Evolutionary conservation across 2,329 filamentous ascomycete genomes (phyloP), one percentile per base, ranked within the genome.

Genomic region (Penicillium palitans): DNA sequence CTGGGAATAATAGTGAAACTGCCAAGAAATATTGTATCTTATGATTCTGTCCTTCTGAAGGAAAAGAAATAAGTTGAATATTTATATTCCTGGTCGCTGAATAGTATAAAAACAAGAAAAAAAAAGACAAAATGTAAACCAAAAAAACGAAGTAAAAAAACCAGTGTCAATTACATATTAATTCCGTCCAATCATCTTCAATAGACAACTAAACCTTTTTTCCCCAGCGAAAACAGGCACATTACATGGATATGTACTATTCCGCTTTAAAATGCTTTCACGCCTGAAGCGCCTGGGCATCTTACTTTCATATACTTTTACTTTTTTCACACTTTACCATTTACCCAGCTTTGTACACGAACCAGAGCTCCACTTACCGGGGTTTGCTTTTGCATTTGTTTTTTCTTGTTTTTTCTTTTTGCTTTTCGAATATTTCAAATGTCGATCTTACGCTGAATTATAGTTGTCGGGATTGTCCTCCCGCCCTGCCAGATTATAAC

Each of bases 401-500:
- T 25, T 9, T 40, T 40, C 12, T 12, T 31, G 12, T 12, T 42
- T 44, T 44, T 2, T 5, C 19, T 57, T 55, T 58, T 57, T 57
- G 53, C 27, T 35, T 35, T 37, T 39, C 15, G 10, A 57, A 58
- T 31, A 61, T 61, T 63, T 60, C 52, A 55, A 44, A 54, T 59
- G 64, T 64, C 58, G 64, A 65, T 66, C 63, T 51, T 53, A 47
- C 58, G 49, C 41, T 60, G 55, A 63, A 61, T 66, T 69, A 68
- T 67, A 67, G 65, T 66, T 64, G 65, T 63, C 66, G 65, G 61
- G 63, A 68, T 62, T 62, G 58, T 66, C 67, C 62, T 68, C 62
- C 67, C 66, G 63, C 63, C 61, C 64, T 69, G 66, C 70, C 70
- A 70, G 68, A 70, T 64, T 66, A 62, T 68, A 74, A 72, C 72